Conservation (phyloP, 305 asterid species). For the Fraxinus albicans region DNA sequence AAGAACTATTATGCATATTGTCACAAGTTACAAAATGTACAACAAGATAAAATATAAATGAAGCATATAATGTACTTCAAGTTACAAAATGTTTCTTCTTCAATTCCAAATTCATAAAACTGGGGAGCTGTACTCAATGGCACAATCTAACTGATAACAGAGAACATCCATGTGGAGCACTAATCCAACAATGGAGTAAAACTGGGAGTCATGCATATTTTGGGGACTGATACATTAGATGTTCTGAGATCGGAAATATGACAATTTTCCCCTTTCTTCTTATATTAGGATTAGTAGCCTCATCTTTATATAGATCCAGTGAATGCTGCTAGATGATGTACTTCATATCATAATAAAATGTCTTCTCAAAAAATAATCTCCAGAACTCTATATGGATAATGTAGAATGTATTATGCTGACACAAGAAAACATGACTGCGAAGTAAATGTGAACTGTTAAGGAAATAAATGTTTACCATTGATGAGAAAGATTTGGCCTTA, state of each 20-base stretch:
- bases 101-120: not conserved
- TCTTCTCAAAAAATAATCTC: not conserved
- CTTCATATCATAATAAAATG: not conserved
- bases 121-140: not conserved
- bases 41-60: not conserved
- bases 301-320: not conserved
- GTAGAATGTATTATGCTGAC: not conserved
- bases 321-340: not conserved
- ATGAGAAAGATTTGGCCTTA: conserved; percentile 58
- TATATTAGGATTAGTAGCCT: not conserved
- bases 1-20: not conserved
- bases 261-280: not conserved
- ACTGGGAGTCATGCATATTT: not conserved
- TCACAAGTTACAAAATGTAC: not conserved
- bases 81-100: not conserved
- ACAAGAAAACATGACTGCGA: not conserved
- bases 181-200: not conserved
- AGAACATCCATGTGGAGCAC: not conserved
- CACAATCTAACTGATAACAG: not conserved
- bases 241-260: not conserved
- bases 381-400: not conserved
- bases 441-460: not conserved
- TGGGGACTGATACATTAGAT: not conserved
- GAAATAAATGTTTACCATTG: conserved; percentile 48
- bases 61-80: not conserved